Evolutionary conservation across 2,329 filamentous ascomycete species (phyloP).

Genomic region (Magnaporthiopsis rhizophila): DNA sequence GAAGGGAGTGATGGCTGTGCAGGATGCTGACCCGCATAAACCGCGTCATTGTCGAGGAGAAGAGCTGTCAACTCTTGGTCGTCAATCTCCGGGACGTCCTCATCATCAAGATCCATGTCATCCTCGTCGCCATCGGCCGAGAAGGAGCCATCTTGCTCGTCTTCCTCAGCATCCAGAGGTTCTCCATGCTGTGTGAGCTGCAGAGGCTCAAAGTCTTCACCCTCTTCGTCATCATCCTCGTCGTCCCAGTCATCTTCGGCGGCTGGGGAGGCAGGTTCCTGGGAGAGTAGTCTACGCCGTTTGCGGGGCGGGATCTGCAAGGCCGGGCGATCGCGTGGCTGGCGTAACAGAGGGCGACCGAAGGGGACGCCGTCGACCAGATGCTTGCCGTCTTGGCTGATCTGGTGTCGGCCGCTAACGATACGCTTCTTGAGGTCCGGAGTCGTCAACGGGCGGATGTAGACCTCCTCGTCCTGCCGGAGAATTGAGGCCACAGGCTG

Average conservation of each 20-base stretch:
- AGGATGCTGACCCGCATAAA: no score
- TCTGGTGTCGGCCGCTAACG: constrained; percentile 72
- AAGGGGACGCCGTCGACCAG: constrained; percentile 81
- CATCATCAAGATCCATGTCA: constrained; percentile 16
- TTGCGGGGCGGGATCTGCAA: constrained; percentile 70
- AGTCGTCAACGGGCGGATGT: constrained; percentile 69
- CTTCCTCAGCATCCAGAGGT: constrained; percentile 33
- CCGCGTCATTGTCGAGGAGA: constrained; percentile 11
- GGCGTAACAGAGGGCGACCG: constrained; percentile 61
- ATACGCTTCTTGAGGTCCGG: constrained; percentile 66
- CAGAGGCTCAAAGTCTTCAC: constrained; percentile 14
- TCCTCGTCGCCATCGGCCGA: constrained; percentile 13
- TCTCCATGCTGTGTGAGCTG: constrained; percentile 26
- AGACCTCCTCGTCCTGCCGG: constrained; percentile 75
- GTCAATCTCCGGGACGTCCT: constrained; percentile 15
- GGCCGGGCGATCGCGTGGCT: constrained; percentile 52
- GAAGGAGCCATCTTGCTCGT: constrained; percentile 22
- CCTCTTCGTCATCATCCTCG: constrained; percentile 15
- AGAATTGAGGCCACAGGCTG: constrained; percentile 61
- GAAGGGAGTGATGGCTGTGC: background rate
- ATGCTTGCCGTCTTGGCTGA: constrained; percentile 68
- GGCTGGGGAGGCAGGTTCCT: constrained; percentile 30
- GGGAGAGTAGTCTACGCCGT: constrained; percentile 43
- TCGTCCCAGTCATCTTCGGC: constrained; percentile 28
- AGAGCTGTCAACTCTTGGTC: background rate